Percentiles rank a stretch among this genome's conserved stretches.
Evolutionary conservation across 2,329 filamentous ascomycete genomes (phyloP).

Genomic region (Aspergillus ochraceus): DNA sequence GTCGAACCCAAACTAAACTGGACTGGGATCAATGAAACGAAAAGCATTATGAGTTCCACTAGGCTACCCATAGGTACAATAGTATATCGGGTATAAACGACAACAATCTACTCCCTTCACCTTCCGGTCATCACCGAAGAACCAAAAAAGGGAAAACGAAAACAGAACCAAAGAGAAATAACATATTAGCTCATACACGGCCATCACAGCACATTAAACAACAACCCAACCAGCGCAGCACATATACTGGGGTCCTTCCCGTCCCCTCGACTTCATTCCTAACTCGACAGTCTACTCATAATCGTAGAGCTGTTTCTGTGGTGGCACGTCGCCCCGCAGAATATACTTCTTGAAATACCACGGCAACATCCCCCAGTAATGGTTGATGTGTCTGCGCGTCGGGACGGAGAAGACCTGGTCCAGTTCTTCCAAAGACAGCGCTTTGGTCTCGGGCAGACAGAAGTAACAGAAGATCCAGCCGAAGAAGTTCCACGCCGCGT

Average conservation of each 20-base stretch:
- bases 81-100: neutral
- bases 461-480: slow-evolving; percentile 54
- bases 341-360: slow-evolving; percentile 32
- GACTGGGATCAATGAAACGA: neutral
- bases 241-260: neutral
- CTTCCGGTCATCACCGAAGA: neutral
- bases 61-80: neutral
- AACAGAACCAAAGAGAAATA: neutral
- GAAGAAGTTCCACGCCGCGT: slow-evolving; percentile 55
- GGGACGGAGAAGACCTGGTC: slow-evolving; percentile 57
- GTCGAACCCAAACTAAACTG: neutral
- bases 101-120: neutral
- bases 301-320: slow-evolving; percentile 28
- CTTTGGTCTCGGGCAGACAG: slow-evolving; percentile 54
- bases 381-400: slow-evolving; percentile 43
- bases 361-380: slow-evolving; percentile 29
- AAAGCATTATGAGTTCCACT: neutral
- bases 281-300: slow-evolving; percentile 15
- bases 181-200: neutral
- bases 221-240: neutral
- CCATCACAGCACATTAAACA: neutral
- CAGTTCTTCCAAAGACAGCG: slow-evolving; percentile 46
- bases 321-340: slow-evolving; percentile 25
- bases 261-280: neutral
- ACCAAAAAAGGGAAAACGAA: neutral